Base-by-base conservation (phyloP, 768 basidiomycete genomes). In the Neoboletus magnificus region DNA sequence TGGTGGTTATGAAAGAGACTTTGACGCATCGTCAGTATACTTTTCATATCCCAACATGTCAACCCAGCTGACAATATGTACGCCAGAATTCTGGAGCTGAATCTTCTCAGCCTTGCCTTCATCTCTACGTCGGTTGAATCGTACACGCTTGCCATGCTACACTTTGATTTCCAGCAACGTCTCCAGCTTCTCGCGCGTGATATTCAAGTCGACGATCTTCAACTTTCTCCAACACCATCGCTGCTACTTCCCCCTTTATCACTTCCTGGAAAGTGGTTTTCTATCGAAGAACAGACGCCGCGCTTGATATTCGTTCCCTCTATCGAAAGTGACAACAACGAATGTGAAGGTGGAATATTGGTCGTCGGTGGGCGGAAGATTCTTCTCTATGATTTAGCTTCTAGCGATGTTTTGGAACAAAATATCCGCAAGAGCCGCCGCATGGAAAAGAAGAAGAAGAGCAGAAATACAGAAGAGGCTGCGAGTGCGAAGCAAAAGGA, bases 301-400 rank as follows among this genome's bases (percentile, higher is more conserved):
- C 72, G 66, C 32, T 63, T 86, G 18, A 62, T 81, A 71, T 57
- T 63, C 29, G 64, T 79, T 3, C 67, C 70, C 43, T 62, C 65
- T 8, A 40, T 51, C 0, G 36, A 66, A 5, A 59, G 58, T 4
- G 67, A 65, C 7, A 69, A 62, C 1, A 66, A 64, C 2, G 72
- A 72, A 25, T 72, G 79, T 54, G 71, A 74, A n/a, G 89, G 88
- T n/a, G 89, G 87, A 18, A 69, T 92, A 10, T 69, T 93, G 25
- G 76, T 93, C 6, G 63, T 88, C 1, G 90, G 91, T 52, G 89
- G 88, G 0, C 77, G 75, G 27, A 83, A 82, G 66, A 75, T 91
- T 42, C 64, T 84, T 20, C 72, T 88, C 6, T 90, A 80, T 57
- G 87, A 86, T 53, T 59, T 85, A 43, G 74, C 82, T 9, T 75